These are phyloP conservation scores for Corymbia citriodora DNA, from an alignment of 441 rosid species.

Conservation along the genomic window DNA sequence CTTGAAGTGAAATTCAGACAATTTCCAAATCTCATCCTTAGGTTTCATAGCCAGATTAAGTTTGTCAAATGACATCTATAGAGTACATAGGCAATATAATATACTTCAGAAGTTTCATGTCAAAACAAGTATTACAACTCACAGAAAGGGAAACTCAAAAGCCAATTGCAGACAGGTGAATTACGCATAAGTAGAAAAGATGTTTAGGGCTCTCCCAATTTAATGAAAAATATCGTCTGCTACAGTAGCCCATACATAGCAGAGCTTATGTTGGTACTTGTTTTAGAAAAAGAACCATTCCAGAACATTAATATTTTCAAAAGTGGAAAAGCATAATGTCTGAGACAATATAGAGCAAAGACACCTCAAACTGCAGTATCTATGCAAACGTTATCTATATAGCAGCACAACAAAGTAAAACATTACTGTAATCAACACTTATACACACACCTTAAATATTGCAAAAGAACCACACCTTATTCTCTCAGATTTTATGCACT, in stretches of 20 bases:
- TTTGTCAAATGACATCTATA: not conserved
- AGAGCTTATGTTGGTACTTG: not conserved
- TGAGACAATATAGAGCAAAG: not conserved
- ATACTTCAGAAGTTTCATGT: not conserved
- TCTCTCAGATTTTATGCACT: not conserved
- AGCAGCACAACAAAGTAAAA: not conserved
- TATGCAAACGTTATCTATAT: not conserved
- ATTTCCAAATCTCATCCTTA: not conserved
- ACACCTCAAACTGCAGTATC: not conserved
- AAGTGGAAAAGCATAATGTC: not conserved
- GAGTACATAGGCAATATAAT: not conserved
- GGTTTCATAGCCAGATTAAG: not conserved
- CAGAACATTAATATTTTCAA: not conserved
- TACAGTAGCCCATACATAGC: not conserved
- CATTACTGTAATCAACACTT: not conserved
- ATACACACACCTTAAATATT: not conserved
- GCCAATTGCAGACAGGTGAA: not conserved
- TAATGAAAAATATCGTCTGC: not conserved
- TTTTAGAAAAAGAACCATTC: not conserved
- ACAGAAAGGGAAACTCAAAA: not conserved
- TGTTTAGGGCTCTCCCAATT: not conserved
- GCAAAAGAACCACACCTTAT: not conserved
- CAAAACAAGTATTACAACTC: not conserved
- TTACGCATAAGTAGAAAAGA: not conserved
- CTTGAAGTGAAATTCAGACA: not conserved